Conservation (phyloP, 2,329 filamentous ascomycete species). For the Seiridium cupressi region DNA sequence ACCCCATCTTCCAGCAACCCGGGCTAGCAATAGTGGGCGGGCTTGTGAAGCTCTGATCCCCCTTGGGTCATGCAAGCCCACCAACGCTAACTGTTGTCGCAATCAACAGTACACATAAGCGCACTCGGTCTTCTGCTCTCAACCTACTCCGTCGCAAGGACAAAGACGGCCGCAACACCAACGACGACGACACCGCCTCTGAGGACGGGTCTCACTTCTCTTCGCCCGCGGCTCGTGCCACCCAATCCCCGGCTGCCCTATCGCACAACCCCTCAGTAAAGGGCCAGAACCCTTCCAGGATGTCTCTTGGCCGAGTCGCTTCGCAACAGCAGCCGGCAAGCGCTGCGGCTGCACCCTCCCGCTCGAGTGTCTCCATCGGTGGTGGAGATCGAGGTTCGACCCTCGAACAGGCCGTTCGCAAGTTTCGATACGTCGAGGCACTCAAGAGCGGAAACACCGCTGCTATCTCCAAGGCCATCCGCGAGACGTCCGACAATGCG, state of each 20-base stretch:
- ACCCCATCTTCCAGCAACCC: too few relatives aligned
- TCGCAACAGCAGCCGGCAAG: conserved; percentile 19
- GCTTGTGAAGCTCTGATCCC: too few relatives aligned
- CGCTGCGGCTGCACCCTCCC: conserved; percentile 23
- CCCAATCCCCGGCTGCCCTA: conserved; percentile 9
- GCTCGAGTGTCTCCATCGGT: conserved; percentile 25
- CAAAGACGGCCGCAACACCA: conserved; percentile 19
- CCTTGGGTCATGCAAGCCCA: conserved; percentile 1
- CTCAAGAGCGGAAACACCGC: conserved; percentile 87
- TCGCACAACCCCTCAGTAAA: conserved; percentile 13
- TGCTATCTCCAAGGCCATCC: conserved; percentile 82
- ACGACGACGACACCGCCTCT: conserved; percentile 14
- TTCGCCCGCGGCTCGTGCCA: not conserved
- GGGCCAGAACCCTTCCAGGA: conserved; percentile 7
- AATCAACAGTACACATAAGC: conserved; percentile 42
- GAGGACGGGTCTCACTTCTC: conserved; percentile 3
- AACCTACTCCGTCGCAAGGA: conserved; percentile 50
- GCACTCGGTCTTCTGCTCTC: conserved; percentile 36
- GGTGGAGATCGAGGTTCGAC: conserved; percentile 47
- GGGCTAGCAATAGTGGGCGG: too few relatives aligned
- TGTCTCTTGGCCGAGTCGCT: conserved; percentile 17
- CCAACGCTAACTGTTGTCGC: conserved; percentile 8
- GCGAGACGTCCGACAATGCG: conserved; percentile 57
- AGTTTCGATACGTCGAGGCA: conserved; percentile 92
- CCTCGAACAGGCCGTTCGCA: conserved; percentile 90